Conservation (phyloP, 306 rosid species). For the Hylodesmum podocarpum region DNA sequence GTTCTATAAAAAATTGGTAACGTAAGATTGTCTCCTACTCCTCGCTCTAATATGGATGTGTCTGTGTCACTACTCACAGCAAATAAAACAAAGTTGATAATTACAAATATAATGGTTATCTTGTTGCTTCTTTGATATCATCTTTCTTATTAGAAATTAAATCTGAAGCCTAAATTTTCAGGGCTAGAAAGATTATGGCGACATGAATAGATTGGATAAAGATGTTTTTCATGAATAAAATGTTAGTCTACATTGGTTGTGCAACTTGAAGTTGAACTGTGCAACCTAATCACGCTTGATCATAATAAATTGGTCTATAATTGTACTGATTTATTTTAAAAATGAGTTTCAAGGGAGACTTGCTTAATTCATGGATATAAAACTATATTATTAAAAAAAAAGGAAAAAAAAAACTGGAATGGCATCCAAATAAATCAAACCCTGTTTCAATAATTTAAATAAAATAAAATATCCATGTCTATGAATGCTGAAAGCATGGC, state of each 20-base stretch:
- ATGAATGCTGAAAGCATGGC: background rate
- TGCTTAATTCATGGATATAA: background rate
- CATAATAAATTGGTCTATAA: background rate
- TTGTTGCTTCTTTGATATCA: constrained; percentile 8
- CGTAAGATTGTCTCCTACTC: constrained; percentile 8
- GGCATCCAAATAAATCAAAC: background rate
- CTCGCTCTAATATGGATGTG: background rate
- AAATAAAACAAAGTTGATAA: background rate
- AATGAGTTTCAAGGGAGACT: background rate
- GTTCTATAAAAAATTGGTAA: background rate
- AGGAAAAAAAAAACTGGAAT: background rate
- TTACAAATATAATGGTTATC: constrained; percentile 20
- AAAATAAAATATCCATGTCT: background rate
- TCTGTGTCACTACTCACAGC: too few relatives aligned
- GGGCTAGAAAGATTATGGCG: background rate
- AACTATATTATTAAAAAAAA: background rate
- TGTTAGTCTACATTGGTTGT: background rate
- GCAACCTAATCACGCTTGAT: background rate
- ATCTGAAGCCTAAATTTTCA: background rate
- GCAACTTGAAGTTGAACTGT: background rate
- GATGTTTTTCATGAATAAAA: background rate
- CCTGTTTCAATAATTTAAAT: background rate
- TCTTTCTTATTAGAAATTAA: constrained; percentile 8
- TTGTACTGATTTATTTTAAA: background rate
- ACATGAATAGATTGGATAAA: background rate